Evolutionary conservation across 1,139 yeast genomes (phyloP).

Genomic region (Suhomyces taliae): DNA sequence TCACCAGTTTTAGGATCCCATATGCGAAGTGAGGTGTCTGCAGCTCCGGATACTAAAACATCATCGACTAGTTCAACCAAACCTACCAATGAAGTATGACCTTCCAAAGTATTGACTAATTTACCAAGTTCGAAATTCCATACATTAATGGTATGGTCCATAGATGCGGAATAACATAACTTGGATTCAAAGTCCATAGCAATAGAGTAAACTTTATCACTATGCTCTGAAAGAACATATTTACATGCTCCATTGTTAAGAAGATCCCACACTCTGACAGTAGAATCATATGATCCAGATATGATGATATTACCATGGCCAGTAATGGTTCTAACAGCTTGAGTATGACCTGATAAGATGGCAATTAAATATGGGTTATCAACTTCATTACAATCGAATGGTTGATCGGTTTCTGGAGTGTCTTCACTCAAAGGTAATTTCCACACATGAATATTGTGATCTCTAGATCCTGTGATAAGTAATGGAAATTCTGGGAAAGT

Average conservation of each 20-base stretch:
- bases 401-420: constrained; percentile 26
- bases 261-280: constrained; percentile 91
- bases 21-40: constrained; percentile 85
- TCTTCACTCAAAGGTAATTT: constrained; percentile 63
- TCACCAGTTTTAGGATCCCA: constrained; percentile 89
- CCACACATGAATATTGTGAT: constrained; percentile 88
- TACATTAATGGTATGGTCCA: constrained; percentile 84
- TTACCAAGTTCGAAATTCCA: constrained; percentile 87
- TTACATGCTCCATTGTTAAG: constrained; percentile 67
- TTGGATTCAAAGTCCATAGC: constrained; percentile 74
- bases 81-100: constrained; percentile 90
- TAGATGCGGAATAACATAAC: constrained; percentile 87
- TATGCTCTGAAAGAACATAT: constrained; percentile 78
- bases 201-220: constrained; percentile 83
- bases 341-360: constrained; percentile 81
- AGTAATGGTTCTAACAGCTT: constrained; percentile 83
- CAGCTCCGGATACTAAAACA: constrained; percentile 92
- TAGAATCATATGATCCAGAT: constrained; percentile 89
- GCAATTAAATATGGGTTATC: constrained; percentile 73
- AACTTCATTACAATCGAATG: constrained; percentile 31
- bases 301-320: constrained; percentile 84
- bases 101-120: constrained; percentile 64
- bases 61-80: constrained; percentile 75
- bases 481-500: constrained; percentile 64
- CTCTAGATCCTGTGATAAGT: constrained; percentile 88